A percentile compares a stretch with the other conserved stretches of the same genome.
Conservation (phyloP, 495 filamentous ascomycete species). For the Chaetomidium leptoderma region DNA sequence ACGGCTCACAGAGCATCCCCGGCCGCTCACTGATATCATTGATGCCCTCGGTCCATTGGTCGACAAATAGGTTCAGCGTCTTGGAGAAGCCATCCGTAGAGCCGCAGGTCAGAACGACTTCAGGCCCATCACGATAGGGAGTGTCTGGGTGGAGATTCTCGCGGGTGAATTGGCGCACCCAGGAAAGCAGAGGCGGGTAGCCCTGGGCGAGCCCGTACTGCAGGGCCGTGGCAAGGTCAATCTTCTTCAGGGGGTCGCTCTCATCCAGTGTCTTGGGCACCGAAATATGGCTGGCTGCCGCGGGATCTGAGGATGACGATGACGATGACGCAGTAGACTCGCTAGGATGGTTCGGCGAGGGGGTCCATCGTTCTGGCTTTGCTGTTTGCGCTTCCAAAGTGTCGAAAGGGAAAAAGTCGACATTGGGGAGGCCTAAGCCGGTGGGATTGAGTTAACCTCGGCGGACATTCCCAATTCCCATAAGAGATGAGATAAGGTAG, state of each 20-base stretch:
- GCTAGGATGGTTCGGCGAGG: constrained; percentile 55
- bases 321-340: constrained; percentile 34
- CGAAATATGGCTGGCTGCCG: constrained; percentile 49
- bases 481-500: constrained; percentile 1
- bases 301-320: constrained; percentile 20
- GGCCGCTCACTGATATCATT: constrained; percentile 64
- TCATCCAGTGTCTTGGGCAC: constrained; percentile 63
- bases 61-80: constrained; percentile 63
- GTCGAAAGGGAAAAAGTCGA: constrained; percentile 82
- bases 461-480: background rate
- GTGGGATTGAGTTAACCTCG: constrained; percentile 1
- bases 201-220: constrained; percentile 82
- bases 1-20: constrained; percentile 71
- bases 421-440: constrained; percentile 63
- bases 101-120: constrained; percentile 71
- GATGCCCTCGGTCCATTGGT: constrained; percentile 65
- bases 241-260: constrained; percentile 55
- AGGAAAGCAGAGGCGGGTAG: constrained; percentile 68
- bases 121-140: constrained; percentile 71
- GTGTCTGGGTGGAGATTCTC: constrained; percentile 74
- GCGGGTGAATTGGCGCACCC: constrained; percentile 70
- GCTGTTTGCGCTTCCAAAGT: constrained; percentile 80
- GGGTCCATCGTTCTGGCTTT: constrained; percentile 65
- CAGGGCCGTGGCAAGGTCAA: constrained; percentile 75
- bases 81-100: constrained; percentile 82